phyloP scores from a whole-genome alignment of 805 yeast species.

The Candida nonsorbophila region DNA sequence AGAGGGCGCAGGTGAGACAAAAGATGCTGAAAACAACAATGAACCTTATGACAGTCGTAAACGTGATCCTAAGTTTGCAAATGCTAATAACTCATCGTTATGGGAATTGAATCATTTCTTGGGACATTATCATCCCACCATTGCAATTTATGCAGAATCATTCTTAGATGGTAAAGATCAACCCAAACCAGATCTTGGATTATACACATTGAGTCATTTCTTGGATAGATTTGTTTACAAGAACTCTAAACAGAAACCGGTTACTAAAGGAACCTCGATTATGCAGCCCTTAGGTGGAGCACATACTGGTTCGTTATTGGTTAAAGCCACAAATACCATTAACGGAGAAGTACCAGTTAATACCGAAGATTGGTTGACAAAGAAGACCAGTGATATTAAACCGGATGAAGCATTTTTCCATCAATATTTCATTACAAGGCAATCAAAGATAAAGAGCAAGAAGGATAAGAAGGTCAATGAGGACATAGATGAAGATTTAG shows the following conservation, averaged over 20 bases:
- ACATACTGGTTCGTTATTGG: slow-evolving; percentile 64
- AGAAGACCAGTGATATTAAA: slow-evolving; percentile 56
- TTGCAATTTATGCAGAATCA: slow-evolving; percentile 70
- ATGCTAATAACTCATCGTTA: slow-evolving; percentile 72
- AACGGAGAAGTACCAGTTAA: slow-evolving; percentile 64
- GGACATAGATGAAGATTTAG: slow-evolving; percentile 21
- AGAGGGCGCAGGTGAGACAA: slow-evolving; percentile 15
- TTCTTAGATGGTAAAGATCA: slow-evolving; percentile 46
- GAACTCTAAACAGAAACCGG: slow-evolving; percentile 75
- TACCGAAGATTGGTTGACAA: slow-evolving; percentile 76
- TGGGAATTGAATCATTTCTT: slow-evolving; percentile 82
- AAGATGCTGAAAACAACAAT: slow-evolving; percentile 15
- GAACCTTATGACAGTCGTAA: slow-evolving; percentile 70
- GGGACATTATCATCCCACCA: slow-evolving; percentile 89
- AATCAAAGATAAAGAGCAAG: slow-evolving; percentile 25
- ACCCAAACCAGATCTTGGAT: slow-evolving; percentile 83
- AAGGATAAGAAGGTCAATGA: slow-evolving; percentile 20
- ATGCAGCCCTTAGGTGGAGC: slow-evolving; percentile 97
- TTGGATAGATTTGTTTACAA: slow-evolving; percentile 93
- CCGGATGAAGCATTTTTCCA: slow-evolving; percentile 89
- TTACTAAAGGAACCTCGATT: slow-evolving; percentile 81
- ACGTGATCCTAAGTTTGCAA: slow-evolving; percentile 90
- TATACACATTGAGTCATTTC: slow-evolving; percentile 84
- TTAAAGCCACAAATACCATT: slow-evolving; percentile 49
- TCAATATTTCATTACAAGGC: slow-evolving; percentile 71